Base-by-base conservation (phyloP, 148 eudicot species). In the Fallopia convolvulus region DNA sequence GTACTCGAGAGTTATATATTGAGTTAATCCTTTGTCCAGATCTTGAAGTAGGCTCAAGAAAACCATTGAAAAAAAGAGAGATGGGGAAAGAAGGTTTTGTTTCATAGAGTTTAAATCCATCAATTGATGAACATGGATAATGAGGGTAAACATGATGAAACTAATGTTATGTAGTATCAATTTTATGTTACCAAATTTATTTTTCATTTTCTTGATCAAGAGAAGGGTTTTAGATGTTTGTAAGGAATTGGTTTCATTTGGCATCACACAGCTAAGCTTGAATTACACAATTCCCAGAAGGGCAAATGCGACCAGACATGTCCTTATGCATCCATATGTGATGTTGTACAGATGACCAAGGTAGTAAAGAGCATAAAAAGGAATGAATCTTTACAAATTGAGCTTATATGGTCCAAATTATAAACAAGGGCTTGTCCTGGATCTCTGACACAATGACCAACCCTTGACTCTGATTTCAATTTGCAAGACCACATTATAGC, bases 81-180 rank as follows among this genome's bases (percentile, higher is more conserved):
- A 55, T 5, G 10, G 26, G 50, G 2, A 48, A 48, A 48, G 26
- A 21, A 55, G 26, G 61, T 61, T 61, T 61, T 61, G 70, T 61
- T 61, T 61, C 70, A 30, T 30, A n/a, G n/a, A 60, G 68, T 26
- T 60, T 60, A 26, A 60, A n/a, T 8, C 68, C 9, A 61, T 8
- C 68, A 61, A 61, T 33, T 61, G 39, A 30, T 61, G 36, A 61
- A 26, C 70, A 61, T 61, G 39, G 70, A 26, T 61, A 61, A 61
- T 61, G 39, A 61, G 36, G 36, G 70, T 61, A 10, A 58, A 58
- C 30, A 20, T 58, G 65, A 58, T 58, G 40, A 32, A 65, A 10
- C 17, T 14, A 13, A 21, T 26, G 18, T 65, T 40, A 2, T 32
- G 4, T 12, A 12, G 18, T 65, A 65, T 65, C 18, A 32, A 2